Evolutionary conservation across 352 stramenopile genomes (phyloP).

Genomic region (Phytophthora tentaculata): DNA sequence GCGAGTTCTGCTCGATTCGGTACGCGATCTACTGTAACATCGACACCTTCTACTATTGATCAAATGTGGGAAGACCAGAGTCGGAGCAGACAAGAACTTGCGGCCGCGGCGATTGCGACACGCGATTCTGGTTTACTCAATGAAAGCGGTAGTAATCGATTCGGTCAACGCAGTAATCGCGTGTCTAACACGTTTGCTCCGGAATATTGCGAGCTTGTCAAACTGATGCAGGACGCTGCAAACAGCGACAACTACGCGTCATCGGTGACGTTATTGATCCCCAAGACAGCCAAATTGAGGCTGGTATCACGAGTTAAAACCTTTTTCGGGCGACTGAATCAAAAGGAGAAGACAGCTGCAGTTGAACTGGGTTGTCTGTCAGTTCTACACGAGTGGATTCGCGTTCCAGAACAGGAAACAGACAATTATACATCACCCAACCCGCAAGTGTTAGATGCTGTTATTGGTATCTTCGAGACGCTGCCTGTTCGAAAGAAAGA

Average conservation of each 20-base stretch:
- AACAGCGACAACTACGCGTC: conserved; percentile 82
- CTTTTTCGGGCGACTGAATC: conserved; percentile 70
- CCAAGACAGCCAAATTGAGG: conserved; percentile 77
- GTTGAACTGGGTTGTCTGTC: conserved; percentile 68
- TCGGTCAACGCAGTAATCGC: conserved; percentile 23
- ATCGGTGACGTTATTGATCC: conserved; percentile 72
- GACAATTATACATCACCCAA: conserved; percentile 36
- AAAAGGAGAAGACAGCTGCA: conserved; percentile 53
- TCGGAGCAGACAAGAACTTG: conserved; percentile 53
- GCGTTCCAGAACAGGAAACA: conserved; percentile 19
- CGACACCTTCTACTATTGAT: conserved; percentile 34
- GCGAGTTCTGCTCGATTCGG: no score
- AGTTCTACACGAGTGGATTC: conserved; percentile 69
- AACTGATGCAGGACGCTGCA: conserved; percentile 73
- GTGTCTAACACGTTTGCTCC: conserved; percentile 53
- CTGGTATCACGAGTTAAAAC: conserved; percentile 75
- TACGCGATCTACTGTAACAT: conserved; percentile 37
- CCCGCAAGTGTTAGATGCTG: conserved; percentile 69
- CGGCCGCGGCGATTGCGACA: conserved; percentile 31
- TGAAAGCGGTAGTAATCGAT: conserved; percentile 9
- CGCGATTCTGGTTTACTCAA: conserved; percentile 17
- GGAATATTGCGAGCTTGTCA: conserved; percentile 67
- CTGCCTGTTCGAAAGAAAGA: conserved; percentile 72
- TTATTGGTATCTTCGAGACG: conserved; percentile 56
- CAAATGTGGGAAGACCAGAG: conserved; percentile 73